These are phyloP conservation scores for Starmera pachycereana DNA, from an alignment of 805 yeast species.

Conservation along the genomic window DNA sequence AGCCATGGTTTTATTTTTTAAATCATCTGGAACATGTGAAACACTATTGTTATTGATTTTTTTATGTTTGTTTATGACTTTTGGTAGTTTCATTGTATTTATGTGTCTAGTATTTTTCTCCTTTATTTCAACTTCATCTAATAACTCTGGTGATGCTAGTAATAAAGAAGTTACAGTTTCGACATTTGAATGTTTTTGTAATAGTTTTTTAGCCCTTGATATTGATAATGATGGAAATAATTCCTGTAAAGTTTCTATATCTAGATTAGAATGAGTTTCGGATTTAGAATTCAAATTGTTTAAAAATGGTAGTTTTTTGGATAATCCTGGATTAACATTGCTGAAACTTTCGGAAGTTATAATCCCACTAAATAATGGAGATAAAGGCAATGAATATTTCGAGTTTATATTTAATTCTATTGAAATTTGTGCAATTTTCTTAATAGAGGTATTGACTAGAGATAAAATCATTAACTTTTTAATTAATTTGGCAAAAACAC, in stretches of 20 bases:
- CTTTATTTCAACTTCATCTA: slow-evolving; percentile 23
- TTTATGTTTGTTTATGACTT: slow-evolving; percentile 7
- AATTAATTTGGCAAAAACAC: slow-evolving; percentile 35
- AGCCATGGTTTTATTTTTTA: slow-evolving; percentile 46
- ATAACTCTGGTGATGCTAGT: slow-evolving; percentile 48
- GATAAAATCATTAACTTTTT: slow-evolving; percentile 44
- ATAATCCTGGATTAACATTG: slow-evolving; percentile 39
- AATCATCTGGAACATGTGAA: slow-evolving; percentile 31
- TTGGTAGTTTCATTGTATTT: slow-evolving; percentile 1
- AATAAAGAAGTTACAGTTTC: slow-evolving; percentile 49
- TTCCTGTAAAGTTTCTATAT: slow-evolving; percentile 34
- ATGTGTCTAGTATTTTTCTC: slow-evolving; percentile 8
- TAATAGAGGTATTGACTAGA: slow-evolving; percentile 20
- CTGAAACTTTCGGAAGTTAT: slow-evolving; percentile 37
- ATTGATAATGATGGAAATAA: slow-evolving; percentile 56
- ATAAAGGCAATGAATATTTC: slow-evolving; percentile 29
- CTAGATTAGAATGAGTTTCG: slow-evolving; percentile 17
- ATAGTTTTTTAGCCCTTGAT: slow-evolving; percentile 36
- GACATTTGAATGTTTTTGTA: slow-evolving; percentile 39
- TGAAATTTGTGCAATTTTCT: slow-evolving; percentile 24
- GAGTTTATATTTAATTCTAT: slow-evolving; percentile 35
- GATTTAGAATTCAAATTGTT: slow-evolving; percentile 3
- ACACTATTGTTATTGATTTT: slow-evolving; percentile 3
- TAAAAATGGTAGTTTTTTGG: slow-evolving; percentile 40
- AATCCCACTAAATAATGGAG: slow-evolving; percentile 48